Evolutionary conservation across 2,329 filamentous ascomycete genomes (phyloP).

Genomic region (Alternaria dauci): DNA sequence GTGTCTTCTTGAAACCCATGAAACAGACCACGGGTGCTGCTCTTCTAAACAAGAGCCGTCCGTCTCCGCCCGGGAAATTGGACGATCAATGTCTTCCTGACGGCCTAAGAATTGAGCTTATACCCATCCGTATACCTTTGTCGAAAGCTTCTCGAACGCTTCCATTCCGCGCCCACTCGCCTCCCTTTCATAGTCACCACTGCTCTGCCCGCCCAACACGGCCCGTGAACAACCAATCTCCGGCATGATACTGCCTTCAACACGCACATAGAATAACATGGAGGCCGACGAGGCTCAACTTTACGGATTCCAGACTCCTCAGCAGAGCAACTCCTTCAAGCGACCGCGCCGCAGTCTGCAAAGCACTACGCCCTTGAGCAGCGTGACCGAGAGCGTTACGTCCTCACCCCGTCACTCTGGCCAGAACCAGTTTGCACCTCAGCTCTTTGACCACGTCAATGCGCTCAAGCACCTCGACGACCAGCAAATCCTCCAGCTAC

Average conservation of each 20-base stretch:
- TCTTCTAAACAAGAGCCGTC: slow-evolving; percentile 50
- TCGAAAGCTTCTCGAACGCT: slow-evolving; percentile 51
- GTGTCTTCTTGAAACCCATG: slow-evolving; percentile 38
- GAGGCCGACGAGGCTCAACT: slow-evolving; percentile 50
- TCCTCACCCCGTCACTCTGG: slow-evolving; percentile 47
- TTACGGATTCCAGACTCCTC: slow-evolving; percentile 47
- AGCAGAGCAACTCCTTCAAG: slow-evolving; percentile 48
- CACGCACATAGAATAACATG: slow-evolving; percentile 46
- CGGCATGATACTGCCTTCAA: slow-evolving; percentile 48
- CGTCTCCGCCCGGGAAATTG: slow-evolving; percentile 51
- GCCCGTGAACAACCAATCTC: slow-evolving; percentile 43
- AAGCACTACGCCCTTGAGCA: slow-evolving; percentile 47
- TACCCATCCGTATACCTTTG: slow-evolving; percentile 36
- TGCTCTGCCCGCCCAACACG: slow-evolving; percentile 38
- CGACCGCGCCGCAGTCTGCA: slow-evolving; percentile 50
- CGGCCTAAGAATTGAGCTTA: slow-evolving; percentile 46
- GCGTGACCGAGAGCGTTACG: slow-evolving; percentile 48
- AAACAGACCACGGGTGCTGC: slow-evolving; percentile 29
- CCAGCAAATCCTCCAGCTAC: slow-evolving; percentile 49
- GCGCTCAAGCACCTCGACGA: slow-evolving; percentile 52
- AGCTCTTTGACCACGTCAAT: slow-evolving; percentile 52
- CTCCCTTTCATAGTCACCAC: slow-evolving; percentile 40
- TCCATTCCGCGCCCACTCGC: slow-evolving; percentile 37
- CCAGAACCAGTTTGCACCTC: slow-evolving; percentile 45
- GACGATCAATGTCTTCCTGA: slow-evolving; percentile 53